A percentile compares a stretch with the other conserved stretches of the same genome.
phyloP scores from a whole-genome alignment of 345 rosid genomes.

The Populus tremula region DNA sequence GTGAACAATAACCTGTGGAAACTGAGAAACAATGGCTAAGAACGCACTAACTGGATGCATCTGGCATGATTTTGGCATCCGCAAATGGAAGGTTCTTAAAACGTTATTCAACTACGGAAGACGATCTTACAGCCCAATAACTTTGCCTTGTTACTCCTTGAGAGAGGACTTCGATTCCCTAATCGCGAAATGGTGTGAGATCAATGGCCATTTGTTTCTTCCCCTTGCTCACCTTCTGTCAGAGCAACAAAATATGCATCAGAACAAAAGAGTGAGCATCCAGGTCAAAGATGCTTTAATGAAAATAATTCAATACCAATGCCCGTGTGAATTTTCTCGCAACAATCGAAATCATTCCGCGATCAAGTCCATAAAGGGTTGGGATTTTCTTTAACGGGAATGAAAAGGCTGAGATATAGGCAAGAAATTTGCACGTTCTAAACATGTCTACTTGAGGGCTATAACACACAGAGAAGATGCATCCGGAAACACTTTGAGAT shows the following conservation, averaged over 20 bases:
- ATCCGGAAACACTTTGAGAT: background rate
- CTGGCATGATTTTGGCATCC: too few relatives aligned
- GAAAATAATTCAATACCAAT: background rate
- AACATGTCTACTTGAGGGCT: background rate
- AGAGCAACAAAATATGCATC: too few relatives aligned
- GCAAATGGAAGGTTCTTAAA: background rate
- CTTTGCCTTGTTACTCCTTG: background rate
- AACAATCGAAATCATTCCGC: too few relatives aligned
- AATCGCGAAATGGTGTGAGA: conserved; percentile 69
- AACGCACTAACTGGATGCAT: background rate
- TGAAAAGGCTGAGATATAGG: background rate
- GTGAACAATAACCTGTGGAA: background rate
- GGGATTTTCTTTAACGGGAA: background rate
- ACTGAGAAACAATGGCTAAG: background rate
- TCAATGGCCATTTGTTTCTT: conserved; percentile 69
- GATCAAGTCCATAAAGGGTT: too few relatives aligned
- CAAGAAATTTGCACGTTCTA: background rate
- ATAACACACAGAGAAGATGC: background rate
- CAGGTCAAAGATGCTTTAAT: background rate
- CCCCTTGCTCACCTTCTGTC: conserved; percentile 84
- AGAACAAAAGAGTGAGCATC: background rate
- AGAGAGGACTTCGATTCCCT: conserved; percentile 8
- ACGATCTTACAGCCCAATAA: background rate
- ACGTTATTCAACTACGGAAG: background rate
- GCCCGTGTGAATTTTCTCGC: too few relatives aligned